These are phyloP conservation scores for Coemansia sp. DNA, from an alignment of 192 early-diverging fungal species.

Conservation along the genomic window DNA sequence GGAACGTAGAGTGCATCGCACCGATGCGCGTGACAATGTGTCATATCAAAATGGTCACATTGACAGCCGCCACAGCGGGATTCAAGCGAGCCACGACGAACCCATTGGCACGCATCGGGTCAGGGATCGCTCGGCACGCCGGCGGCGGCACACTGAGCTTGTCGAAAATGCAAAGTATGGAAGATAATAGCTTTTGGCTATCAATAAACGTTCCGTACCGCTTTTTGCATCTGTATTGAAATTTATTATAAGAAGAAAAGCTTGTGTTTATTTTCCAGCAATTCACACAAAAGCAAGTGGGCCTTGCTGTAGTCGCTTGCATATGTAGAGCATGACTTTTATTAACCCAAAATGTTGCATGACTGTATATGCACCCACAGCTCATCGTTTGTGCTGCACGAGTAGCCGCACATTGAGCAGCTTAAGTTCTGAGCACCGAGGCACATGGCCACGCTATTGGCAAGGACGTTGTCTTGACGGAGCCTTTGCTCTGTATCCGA, in stretches of 20 bases:
- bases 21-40: background rate
- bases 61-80: background rate
- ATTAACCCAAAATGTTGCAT: conserved; percentile 40
- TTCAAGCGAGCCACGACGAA: background rate
- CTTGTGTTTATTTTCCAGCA: background rate
- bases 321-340: conserved; percentile 1
- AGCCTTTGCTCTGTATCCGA: conserved; percentile 4
- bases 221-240: background rate
- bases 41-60: background rate
- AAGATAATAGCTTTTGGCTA: conserved; percentile 2
- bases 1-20: background rate
- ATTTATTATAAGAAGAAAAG: background rate
- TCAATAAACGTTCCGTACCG: background rate
- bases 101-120: conserved; percentile 9
- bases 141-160: conserved; percentile 22
- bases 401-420: conserved; percentile 51
- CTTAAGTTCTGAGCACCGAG: conserved; percentile 5
- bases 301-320: background rate
- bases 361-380: conserved; percentile 53
- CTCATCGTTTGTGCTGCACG: conserved; percentile 41
- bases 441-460: conserved; percentile 9
- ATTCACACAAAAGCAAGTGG: background rate
- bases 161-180: conserved; percentile 12
- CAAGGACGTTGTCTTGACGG: background rate
- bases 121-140: conserved; percentile 13